phyloP scores from a whole-genome alignment of 2,329 filamentous ascomycete species.

The Aspergillus floridensis region DNA sequence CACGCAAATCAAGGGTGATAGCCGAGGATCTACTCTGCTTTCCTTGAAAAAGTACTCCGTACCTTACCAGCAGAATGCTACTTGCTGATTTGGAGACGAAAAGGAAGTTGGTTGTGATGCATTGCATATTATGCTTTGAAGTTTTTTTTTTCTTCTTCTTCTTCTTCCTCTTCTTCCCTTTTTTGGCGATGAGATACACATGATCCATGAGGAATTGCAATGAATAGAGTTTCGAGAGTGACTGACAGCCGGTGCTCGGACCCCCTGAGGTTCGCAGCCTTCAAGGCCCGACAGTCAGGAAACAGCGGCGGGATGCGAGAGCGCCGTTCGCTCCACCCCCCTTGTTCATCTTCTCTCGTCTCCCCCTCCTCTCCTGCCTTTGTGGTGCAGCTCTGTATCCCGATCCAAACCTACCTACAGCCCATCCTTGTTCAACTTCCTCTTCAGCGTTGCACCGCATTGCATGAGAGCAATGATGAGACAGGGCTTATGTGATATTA shows the following conservation, averaged over 20 bases:
- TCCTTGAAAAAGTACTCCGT: too few relatives aligned
- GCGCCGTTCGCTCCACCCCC: constrained; percentile 34
- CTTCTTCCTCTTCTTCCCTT: not conserved
- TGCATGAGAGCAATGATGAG: not conserved
- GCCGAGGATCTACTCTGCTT: not conserved
- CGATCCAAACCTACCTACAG: constrained; percentile 11
- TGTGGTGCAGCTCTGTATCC: not conserved
- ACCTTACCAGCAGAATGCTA: not conserved
- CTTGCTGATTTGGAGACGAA: not conserved
- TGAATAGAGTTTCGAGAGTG: not conserved
- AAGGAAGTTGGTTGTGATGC: not conserved
- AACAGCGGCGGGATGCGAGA: constrained; percentile 33
- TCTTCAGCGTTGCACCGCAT: constrained; percentile 11
- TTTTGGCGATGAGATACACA: too few relatives aligned
- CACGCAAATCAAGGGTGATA: not conserved
- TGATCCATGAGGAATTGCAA: not conserved
- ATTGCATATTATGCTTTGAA: not conserved
- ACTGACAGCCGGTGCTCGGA: constrained; percentile 21
- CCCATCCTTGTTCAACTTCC: constrained; percentile 13
- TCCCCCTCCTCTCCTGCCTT: not conserved
- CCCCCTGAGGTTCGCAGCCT: constrained; percentile 25
- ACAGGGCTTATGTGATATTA: not conserved
- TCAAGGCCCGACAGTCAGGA: constrained; percentile 37
- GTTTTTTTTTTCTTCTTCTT: constrained; percentile 3
- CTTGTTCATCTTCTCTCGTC: not conserved